phyloP scores from a whole-genome alignment of 164 flowering plant species.

The Liquidambar formosana region DNA sequence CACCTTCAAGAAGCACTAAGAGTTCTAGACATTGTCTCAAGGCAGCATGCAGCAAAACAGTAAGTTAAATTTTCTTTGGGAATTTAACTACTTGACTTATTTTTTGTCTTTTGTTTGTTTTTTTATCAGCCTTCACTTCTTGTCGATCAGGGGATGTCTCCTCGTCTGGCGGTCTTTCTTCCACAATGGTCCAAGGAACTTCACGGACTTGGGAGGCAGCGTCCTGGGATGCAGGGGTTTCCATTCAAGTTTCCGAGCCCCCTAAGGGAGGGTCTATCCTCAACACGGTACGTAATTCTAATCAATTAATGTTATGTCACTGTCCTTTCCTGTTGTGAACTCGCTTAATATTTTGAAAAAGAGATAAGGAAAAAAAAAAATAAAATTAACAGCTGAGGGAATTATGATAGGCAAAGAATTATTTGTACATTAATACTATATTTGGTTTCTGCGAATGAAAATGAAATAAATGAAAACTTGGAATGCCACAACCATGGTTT shows the following conservation, averaged over 20 bases:
- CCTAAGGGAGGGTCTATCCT: constrained; percentile 26
- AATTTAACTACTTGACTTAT: background rate
- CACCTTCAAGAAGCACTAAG: constrained; percentile 7
- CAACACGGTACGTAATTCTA: constrained; percentile 9
- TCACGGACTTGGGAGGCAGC: constrained; percentile 11
- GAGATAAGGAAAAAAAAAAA: too few species aligned
- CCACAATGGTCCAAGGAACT: constrained; percentile 11
- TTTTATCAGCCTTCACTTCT: too few species aligned
- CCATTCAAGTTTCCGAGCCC: constrained; percentile 25
- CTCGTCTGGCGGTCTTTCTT: constrained; percentile 19
- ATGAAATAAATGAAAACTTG: too few species aligned
- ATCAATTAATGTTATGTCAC: background rate
- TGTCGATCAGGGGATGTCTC: constrained; percentile 22
- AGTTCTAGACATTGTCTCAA: constrained; percentile 1
- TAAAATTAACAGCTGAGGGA: too few species aligned
- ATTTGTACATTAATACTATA: too few species aligned
- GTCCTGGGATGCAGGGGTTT: too few species aligned
- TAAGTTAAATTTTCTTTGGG: background rate
- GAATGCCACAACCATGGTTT: too few species aligned
- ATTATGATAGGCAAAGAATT: too few species aligned
- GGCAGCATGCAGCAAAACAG: constrained; percentile 11
- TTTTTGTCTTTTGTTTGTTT: background rate
- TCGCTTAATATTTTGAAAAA: background rate
- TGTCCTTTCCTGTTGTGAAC: background rate
- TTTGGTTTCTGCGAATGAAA: too few species aligned